Base-by-base conservation (phyloP, 106 monocot species). In the Alisma plantagoaquatica region DNA sequence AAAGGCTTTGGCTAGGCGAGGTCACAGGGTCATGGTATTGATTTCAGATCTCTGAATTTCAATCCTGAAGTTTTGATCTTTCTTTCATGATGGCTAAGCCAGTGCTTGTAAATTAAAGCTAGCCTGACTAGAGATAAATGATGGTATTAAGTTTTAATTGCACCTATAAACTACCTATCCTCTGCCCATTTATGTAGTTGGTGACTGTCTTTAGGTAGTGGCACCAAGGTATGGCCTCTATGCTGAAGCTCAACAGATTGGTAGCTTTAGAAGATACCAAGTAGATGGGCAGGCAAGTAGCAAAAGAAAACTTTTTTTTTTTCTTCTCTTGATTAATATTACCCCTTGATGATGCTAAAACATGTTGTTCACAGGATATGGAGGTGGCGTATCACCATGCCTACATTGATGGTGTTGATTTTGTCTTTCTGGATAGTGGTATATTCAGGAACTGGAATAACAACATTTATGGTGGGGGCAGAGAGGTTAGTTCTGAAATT, bases 321-420 rank as follows among this genome's bases (percentile, higher is more conserved):
- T n/a, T n/a, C n/a, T 43, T 49, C 45, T 23, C 24, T 52, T 9
- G 43, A 5, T 10, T 25, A 31, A 6, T 23, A 23, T 4, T 12
- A 14, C 26, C 10, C 10, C 15, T 31, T 67, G 23, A 0, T 51
- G 4, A 49, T 2, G 23, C 27, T 24, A 20, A 49, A 10, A 15
- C 12, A 0, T 21, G 12, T 10, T 15, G 23, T 7, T n/a, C 23
- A 9, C 43, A 88, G 88, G 82, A 82, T 57, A 70, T 76, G 65
- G 88, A 89, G 46, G 88, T 89, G 32, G 60, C 53, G 16, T 89
- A 78, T 64, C 70, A 47, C 48, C 88, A 89, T 31, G 75, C 79
- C 38, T 83, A 60, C 43, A 79, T 89, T 43, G 88, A 89, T 61
- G 73, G 83, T 2, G 88, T 89, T 19, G 88, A 89, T 75, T 89